phyloP scores from a whole-genome alignment of 768 basidiomycete genomes.

The Mycena amicta region DNA sequence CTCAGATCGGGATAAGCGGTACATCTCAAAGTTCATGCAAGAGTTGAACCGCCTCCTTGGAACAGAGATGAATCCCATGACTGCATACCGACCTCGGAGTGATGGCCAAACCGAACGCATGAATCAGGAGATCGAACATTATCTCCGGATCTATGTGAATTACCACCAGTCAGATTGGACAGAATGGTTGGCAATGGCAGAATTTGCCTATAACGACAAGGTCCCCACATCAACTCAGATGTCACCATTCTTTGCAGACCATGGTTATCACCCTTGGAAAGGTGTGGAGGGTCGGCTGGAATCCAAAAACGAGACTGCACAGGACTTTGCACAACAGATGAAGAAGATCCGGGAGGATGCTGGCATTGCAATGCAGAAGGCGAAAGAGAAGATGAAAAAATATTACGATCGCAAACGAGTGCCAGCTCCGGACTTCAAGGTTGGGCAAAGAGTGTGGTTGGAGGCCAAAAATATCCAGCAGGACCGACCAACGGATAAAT shows the following conservation, averaged over 20 bases:
- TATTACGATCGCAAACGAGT: too few relatives aligned
- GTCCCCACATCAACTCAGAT: slow-evolving; percentile 28
- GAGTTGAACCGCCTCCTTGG: slow-evolving; percentile 29
- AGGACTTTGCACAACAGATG: slow-evolving; percentile 23
- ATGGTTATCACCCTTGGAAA: slow-evolving; percentile 24
- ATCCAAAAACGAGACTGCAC: slow-evolving; percentile 12
- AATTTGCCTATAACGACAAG: slow-evolving; percentile 38
- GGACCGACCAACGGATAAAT: slow-evolving; percentile 27
- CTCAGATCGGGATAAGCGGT: slow-evolving; percentile 10
- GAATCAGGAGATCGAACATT: too few relatives aligned
- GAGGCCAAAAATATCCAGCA: too few relatives aligned
- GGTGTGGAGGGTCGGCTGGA: background rate
- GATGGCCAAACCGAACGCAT: slow-evolving; percentile 44
- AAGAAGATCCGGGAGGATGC: too few relatives aligned
- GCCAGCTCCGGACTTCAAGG: too few relatives aligned
- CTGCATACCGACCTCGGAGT: slow-evolving; percentile 44
- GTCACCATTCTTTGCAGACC: slow-evolving; percentile 35
- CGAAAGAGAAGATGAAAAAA: too few relatives aligned
- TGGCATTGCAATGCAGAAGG: too few relatives aligned
- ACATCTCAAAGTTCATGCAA: slow-evolving; percentile 30
- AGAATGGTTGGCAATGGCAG: slow-evolving; percentile 31
- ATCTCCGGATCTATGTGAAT: too few relatives aligned
- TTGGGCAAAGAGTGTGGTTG: too few relatives aligned
- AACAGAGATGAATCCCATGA: slow-evolving; percentile 32
- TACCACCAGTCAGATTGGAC: slow-evolving; percentile 39